Evolutionary conservation across 75 land plant species (phyloP).

Genomic region (Cupressus sempervirens): DNA sequence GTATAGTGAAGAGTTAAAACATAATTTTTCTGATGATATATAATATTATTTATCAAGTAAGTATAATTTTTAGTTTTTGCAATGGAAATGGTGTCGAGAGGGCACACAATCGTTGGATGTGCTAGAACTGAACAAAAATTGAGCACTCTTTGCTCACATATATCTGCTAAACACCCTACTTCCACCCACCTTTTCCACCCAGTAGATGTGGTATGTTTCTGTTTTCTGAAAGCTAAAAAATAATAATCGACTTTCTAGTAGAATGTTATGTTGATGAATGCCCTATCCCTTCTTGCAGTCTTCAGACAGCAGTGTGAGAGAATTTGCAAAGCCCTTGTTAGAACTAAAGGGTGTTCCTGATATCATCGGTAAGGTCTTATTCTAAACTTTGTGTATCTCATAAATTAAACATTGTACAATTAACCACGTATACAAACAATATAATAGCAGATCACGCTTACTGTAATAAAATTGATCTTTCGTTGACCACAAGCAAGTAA

Average conservation of each 20-base stretch:
- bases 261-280: background rate
- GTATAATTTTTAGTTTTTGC: too few relatives aligned
- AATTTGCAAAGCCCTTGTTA: conserved; percentile 51
- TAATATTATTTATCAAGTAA: too few relatives aligned
- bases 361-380: conserved; percentile 53
- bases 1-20: too few relatives aligned
- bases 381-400: background rate
- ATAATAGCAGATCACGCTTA: too few relatives aligned
- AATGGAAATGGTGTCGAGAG: conserved; percentile 61
- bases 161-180: conserved; percentile 14
- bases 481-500: too few relatives aligned
- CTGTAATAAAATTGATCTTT: too few relatives aligned
- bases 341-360: conserved; percentile 65
- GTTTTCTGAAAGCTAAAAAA: background rate
- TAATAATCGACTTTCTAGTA: background rate
- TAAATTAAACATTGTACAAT: too few relatives aligned
- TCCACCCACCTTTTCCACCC: conserved; percentile 25
- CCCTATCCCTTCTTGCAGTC: conserved; percentile 35
- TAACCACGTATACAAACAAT: too few relatives aligned
- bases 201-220: conserved; percentile 43
- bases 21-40: too few relatives aligned
- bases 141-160: conserved; percentile 30
- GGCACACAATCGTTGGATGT: conserved; percentile 70
- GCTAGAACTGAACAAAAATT: conserved; percentile 50
- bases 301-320: conserved; percentile 53